Conservation (phyloP, 106 monocot species). For the Allium cepa region DNA sequence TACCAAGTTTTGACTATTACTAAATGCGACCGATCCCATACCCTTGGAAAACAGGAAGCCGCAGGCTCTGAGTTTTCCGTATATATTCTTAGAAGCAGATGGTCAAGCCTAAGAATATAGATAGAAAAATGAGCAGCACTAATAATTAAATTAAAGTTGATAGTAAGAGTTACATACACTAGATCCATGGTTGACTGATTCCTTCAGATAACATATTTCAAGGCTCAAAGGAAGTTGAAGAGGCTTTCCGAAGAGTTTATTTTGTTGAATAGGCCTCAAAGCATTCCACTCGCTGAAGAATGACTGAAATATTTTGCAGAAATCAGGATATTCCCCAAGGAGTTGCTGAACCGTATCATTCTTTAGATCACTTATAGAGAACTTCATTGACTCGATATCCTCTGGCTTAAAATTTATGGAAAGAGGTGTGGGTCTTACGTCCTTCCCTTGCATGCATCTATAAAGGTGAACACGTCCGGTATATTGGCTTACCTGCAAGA, state of each 20-base stretch:
- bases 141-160: too few relatives aligned
- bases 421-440: constrained; percentile 71
- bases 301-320: constrained; percentile 28
- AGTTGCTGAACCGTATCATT: constrained; percentile 17
- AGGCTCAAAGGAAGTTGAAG: constrained; percentile 79
- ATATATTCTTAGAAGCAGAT: too few relatives aligned
- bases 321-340: constrained; percentile 47
- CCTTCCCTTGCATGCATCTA: constrained; percentile 47
- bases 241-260: constrained; percentile 83
- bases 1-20: too few relatives aligned
- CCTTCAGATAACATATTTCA: constrained; percentile 81
- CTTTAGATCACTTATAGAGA: constrained; percentile 8
- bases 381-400: constrained; percentile 47
- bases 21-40: too few relatives aligned
- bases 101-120: too few relatives aligned
- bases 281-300: constrained; percentile 79
- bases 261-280: constrained; percentile 76
- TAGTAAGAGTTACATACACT: constrained; percentile 30
- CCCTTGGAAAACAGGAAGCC: too few relatives aligned
- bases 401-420: constrained; percentile 82
- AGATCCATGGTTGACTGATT: constrained; percentile 55
- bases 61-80: too few relatives aligned
- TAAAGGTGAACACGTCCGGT: constrained; percentile 91
- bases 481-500: constrained; percentile 71
- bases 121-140: too few relatives aligned